Base-by-base conservation (phyloP, 345 rosid species). In the Sisymbrium altissimum region DNA sequence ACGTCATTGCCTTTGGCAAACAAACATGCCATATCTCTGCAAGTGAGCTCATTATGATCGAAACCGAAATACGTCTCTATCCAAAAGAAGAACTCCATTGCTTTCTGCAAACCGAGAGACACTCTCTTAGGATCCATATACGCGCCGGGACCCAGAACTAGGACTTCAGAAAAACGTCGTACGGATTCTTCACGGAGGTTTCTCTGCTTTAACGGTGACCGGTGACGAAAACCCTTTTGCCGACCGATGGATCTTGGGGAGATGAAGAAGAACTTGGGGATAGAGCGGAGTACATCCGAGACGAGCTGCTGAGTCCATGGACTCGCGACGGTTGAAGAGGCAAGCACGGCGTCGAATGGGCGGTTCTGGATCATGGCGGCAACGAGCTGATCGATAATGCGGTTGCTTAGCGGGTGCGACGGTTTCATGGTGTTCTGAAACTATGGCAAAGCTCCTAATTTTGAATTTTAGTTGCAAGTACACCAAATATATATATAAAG, bases 161-260 rank as follows among this genome's bases (percentile, higher is more conserved):
- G 82, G 9, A 66, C 74, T 21, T 83, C 72, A 35, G 73, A 68
- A 63, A 64, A 69, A 17, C 71, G 60, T 53, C 84, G 79, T 65
- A 38, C 15, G 36, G 79, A 46, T 66, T 90, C 95, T 11, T 73
- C 78, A 9, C 62, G 75, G 64, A 85, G 86, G 59, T 84, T 73
- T 46, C 96, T 85, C 66, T 90, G 95, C 4, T 81, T 88, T 48
- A 87, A 78, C 1, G 93, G 97, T 17, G 89, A 49, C 5, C 98
- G 92, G 79, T 85, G 97, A 41, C 96, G 96, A 32, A 83, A 80
- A 17, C 85, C 81, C 14, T 77, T 84, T 65, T 91, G 96, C 15
- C 97, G 82, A 45, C 98, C 94, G 18, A 91, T 76, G 59, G 96
- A 89, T 75, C 88, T 88, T 5, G 87, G 82, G 65, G 97, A 89